Conservation (phyloP, 495 filamentous ascomycete species). For the Amniculicola lignicola region DNA sequence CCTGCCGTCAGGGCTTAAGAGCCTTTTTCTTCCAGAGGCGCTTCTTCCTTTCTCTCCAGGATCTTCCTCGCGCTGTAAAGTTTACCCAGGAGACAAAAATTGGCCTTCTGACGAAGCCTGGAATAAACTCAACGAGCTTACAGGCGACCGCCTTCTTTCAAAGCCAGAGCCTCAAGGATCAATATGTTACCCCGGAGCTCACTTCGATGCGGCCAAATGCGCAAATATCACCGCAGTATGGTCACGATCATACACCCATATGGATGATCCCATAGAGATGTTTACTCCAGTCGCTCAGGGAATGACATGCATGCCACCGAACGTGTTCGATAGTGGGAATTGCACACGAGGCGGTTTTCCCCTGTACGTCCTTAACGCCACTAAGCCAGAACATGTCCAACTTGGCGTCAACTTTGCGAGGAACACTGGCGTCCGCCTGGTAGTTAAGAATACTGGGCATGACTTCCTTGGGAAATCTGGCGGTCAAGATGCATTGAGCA, state of each 20-base stretch:
- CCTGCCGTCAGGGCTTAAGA: background rate
- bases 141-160: conserved; percentile 14
- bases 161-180: conserved; percentile 18
- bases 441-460: conserved; percentile 71
- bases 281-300: conserved; percentile 27
- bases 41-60: background rate
- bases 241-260: conserved; percentile 17
- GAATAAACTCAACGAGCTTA: conserved; percentile 20
- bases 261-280: conserved; percentile 26
- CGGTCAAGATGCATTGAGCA: conserved; percentile 23
- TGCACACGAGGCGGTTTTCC: conserved; percentile 60
- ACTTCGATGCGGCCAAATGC: conserved; percentile 23
- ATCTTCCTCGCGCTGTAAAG: conserved; percentile 13
- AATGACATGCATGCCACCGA: conserved; percentile 25
- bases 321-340: conserved; percentile 21
- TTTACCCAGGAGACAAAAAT: conserved; percentile 23
- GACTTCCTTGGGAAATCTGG: conserved; percentile 28
- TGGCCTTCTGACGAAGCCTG: conserved; percentile 27
- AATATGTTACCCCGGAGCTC: conserved; percentile 27
- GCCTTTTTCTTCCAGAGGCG: background rate
- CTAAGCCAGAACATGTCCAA: conserved; percentile 55
- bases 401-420: conserved; percentile 62
- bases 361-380: conserved; percentile 58
- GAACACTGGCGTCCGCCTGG: conserved; percentile 55
- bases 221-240: conserved; percentile 18